A percentile compares a stretch with the other conserved stretches of the same genome.
phyloP scores from a whole-genome alignment of 2,329 filamentous ascomycete genomes.

The Pseudogymnoascus sp. region DNA sequence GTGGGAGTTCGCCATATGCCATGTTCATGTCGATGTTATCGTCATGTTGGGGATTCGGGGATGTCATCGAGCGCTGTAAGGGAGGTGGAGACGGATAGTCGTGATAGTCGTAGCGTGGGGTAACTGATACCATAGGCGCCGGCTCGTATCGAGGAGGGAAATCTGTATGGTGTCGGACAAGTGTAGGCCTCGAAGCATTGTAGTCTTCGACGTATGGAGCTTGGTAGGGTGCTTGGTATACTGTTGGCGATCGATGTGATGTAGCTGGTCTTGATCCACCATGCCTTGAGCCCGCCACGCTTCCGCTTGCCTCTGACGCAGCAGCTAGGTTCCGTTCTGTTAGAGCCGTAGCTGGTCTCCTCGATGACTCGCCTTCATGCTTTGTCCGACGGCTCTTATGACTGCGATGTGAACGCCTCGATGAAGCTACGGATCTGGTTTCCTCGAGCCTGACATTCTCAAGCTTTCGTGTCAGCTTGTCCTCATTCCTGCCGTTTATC shows the following conservation, averaged over 20 bases:
- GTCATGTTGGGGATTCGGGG: slow-evolving; percentile 21
- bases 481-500: slow-evolving; percentile 49
- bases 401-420: slow-evolving; percentile 29
- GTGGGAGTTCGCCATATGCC: slow-evolving; percentile 77
- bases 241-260: slow-evolving; percentile 18
- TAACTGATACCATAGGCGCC: background rate
- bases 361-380: slow-evolving; percentile 9
- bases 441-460: slow-evolving; percentile 22
- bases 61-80: slow-evolving; percentile 18
- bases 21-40: slow-evolving; percentile 76
- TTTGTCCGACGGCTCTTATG: slow-evolving; percentile 23
- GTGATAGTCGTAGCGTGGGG: background rate
- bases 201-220: slow-evolving; percentile 17
- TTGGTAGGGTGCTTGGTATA: slow-evolving; percentile 2
- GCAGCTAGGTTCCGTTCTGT: slow-evolving; percentile 21
- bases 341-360: slow-evolving; percentile 14
- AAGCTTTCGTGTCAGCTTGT: slow-evolving; percentile 50
- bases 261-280: slow-evolving; percentile 17
- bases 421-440: slow-evolving; percentile 34
- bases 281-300: slow-evolving; percentile 19
- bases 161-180: slow-evolving; percentile 24
- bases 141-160: slow-evolving; percentile 11
- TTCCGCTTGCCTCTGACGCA: slow-evolving; percentile 21
- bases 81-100: slow-evolving; percentile 17
- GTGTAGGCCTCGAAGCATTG: slow-evolving; percentile 13